A percentile compares a stretch with the other conserved stretches of the same genome.
Evolutionary conservation across 2,329 filamentous ascomycete species (phyloP).

Genomic region (Blastomyces emzantsi): DNA sequence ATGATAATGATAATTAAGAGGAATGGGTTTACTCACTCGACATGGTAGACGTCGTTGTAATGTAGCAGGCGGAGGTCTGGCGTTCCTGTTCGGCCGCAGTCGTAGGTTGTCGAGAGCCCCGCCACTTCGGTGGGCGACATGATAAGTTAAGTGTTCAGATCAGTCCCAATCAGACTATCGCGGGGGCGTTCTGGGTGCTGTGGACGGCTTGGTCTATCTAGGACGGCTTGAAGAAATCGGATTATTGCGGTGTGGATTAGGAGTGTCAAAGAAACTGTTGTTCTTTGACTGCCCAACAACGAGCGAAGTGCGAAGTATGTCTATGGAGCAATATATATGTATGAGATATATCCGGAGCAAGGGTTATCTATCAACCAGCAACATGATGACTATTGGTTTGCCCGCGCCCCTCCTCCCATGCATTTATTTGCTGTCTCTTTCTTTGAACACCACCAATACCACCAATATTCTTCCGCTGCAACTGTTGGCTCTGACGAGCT

Average conservation of each 20-base stretch:
- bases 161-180: no score
- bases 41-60: slow-evolving; percentile 91
- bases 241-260: neutral
- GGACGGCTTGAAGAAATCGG: neutral
- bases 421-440: neutral
- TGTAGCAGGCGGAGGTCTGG: slow-evolving; percentile 76
- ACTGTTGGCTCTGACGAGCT: neutral
- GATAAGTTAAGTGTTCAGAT: neutral
- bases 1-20: neutral
- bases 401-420: neutral
- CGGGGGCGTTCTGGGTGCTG: neutral
- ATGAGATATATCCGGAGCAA: neutral
- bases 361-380: neutral
- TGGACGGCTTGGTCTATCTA: neutral
- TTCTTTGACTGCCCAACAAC: neutral
- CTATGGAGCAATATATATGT: neutral
- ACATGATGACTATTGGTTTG: neutral
- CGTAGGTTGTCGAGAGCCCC: slow-evolving; percentile 35
- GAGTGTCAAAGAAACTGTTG: neutral
- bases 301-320: neutral
- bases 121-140: slow-evolving; percentile 26
- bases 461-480: neutral
- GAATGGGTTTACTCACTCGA: slow-evolving; percentile 46
- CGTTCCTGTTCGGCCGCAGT: slow-evolving; percentile 36
- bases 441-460: neutral